Evolutionary conservation across 2,329 filamentous ascomycete genomes (phyloP).

Genomic region (Ophiostoma piceae): DNA sequence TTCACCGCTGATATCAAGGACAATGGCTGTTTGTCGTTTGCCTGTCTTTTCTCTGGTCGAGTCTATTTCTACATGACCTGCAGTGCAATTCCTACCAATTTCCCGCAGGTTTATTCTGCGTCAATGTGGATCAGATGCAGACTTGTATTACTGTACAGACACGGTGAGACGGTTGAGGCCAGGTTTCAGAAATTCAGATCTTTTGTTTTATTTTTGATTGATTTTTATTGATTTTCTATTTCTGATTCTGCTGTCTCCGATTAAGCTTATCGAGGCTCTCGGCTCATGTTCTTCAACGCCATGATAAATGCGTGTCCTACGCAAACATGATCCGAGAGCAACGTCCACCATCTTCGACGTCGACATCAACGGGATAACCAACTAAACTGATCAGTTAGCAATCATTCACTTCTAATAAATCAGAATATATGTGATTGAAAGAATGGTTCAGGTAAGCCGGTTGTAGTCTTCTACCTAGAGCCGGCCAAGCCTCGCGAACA

Average conservation of each 20-base stretch:
- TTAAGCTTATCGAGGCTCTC: not conserved
- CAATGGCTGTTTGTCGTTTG: no score
- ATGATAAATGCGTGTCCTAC: not conserved
- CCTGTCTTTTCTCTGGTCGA: no score
- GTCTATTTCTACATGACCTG: not conserved
- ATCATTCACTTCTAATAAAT: not conserved
- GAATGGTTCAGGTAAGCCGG: slow-evolving; percentile 35
- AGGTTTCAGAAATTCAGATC: not conserved
- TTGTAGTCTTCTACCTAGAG: slow-evolving; percentile 37
- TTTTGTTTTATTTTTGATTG: not conserved
- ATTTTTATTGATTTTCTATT: not conserved
- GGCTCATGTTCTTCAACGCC: not conserved
- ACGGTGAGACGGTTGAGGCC: not conserved
- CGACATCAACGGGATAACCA: no score
- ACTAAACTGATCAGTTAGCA: not conserved
- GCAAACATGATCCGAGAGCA: not conserved
- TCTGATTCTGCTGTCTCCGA: not conserved
- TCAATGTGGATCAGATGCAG: not conserved
- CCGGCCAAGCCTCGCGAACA: slow-evolving; percentile 33
- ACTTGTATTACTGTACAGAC: not conserved
- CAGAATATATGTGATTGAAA: not conserved
- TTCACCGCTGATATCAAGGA: not conserved
- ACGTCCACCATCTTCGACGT: not conserved
- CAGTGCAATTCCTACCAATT: not conserved
- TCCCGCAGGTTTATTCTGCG: slow-evolving; percentile 3